These are phyloP conservation scores for Taphrina betulina DNA, from an alignment of 1,139 yeast species.

Conservation along the genomic window DNA sequence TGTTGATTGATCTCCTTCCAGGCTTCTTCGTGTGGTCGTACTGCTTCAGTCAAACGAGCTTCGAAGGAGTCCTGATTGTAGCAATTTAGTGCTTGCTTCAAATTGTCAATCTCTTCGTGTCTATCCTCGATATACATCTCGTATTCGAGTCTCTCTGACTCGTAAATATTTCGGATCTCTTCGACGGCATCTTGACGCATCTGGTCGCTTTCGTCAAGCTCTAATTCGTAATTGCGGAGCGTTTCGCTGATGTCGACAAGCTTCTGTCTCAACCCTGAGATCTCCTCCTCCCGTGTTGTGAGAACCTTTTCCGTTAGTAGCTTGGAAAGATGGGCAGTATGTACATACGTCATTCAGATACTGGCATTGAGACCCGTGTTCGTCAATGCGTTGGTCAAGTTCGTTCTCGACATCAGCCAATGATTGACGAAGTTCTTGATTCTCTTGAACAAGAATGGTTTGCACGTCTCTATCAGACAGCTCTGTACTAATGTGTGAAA, in stretches of 20 bases:
- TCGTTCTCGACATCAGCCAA: not conserved
- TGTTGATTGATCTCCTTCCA: conserved; percentile 17
- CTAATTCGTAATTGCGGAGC: conserved; percentile 2
- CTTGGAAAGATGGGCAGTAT: too few relatives aligned
- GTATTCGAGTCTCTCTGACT: conserved; percentile 18
- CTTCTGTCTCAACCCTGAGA: conserved; percentile 11
- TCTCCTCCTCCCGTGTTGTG: not conserved
- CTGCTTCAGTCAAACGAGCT: conserved; percentile 16
- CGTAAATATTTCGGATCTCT: conserved; percentile 10
- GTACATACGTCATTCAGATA: too few relatives aligned
- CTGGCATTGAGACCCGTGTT: too few relatives aligned
- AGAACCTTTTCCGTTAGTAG: conserved; percentile 7
- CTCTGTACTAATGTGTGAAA: not conserved
- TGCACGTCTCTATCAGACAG: not conserved
- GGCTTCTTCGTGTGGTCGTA: conserved; percentile 20
- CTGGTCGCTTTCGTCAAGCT: conserved; percentile 13
- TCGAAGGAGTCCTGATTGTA: conserved; percentile 23
- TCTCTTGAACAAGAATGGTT: not conserved
- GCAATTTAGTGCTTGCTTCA: conserved; percentile 5
- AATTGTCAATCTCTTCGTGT: conserved; percentile 22
- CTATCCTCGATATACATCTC: conserved; percentile 27
- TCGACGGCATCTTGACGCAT: conserved; percentile 12
- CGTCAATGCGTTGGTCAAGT: too few relatives aligned
- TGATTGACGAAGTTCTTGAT: not conserved
- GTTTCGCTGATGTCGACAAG: not conserved